Evolutionary conservation across 139 green algal genomes (phyloP).

Genomic region (Dunaliella sp.): DNA sequence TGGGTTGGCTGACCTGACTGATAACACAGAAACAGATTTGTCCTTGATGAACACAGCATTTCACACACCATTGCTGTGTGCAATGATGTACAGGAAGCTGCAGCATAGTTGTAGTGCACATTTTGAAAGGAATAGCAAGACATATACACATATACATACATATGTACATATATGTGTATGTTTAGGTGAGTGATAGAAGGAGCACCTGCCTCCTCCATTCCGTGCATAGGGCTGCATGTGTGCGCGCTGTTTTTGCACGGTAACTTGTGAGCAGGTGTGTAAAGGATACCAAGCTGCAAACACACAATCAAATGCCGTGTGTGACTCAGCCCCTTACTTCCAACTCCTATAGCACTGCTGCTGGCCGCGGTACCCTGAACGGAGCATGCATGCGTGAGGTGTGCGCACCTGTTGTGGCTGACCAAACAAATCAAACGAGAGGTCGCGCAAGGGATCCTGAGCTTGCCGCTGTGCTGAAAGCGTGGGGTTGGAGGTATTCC

Average conservation of each 20-base stretch:
- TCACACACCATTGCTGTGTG: neutral
- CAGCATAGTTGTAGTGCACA: neutral
- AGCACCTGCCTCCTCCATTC: no score
- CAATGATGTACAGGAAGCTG: neutral
- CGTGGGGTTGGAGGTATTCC: neutral
- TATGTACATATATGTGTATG: no score
- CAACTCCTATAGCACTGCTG: no score
- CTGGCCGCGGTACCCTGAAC: neutral
- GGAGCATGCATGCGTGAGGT: neutral
- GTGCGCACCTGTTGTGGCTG: conserved; percentile 11
- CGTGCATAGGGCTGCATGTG: neutral
- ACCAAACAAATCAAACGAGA: conserved; percentile 26
- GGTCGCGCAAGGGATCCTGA: conserved; percentile 20
- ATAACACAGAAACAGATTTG: neutral
- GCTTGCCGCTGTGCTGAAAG: neutral
- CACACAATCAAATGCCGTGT: no score
- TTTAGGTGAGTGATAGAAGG: neutral
- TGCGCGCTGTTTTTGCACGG: neutral
- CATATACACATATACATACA: no score
- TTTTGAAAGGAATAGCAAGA: neutral
- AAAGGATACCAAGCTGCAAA: no score
- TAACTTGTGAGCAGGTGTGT: neutral
- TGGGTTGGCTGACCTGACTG: no score
- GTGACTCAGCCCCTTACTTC: no score
- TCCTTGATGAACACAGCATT: neutral